Conservation (phyloP, 1,284 basidiomycete species). For the Naganishia liquefaciens region DNA sequence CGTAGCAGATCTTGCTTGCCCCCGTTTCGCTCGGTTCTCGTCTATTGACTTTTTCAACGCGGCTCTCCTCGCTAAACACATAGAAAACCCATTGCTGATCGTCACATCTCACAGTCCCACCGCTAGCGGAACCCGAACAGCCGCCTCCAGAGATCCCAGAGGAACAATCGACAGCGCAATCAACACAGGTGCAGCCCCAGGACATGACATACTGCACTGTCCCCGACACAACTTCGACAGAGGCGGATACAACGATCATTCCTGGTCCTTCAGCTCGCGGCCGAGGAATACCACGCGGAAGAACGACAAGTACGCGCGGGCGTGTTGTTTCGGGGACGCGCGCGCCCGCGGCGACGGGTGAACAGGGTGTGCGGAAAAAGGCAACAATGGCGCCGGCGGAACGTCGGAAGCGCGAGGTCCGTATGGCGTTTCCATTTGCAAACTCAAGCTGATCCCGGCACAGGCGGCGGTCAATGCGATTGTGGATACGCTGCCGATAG, state of each 20-base stretch:
- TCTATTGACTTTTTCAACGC: too few species aligned
- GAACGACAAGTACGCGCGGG: constrained; percentile 16
- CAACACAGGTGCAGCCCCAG: constrained; percentile 13
- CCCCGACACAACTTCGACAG: not conserved
- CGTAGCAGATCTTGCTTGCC: too few species aligned
- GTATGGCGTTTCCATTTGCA: constrained; percentile 27
- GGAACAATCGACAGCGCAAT: not conserved
- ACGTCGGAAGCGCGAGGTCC: constrained; percentile 74
- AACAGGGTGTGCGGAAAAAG: constrained; percentile 3
- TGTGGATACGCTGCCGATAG: constrained; percentile 76
- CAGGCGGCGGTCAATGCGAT: constrained; percentile 65
- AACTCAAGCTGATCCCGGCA: not conserved
- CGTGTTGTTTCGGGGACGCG: constrained; percentile 25
- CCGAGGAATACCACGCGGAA: constrained; percentile 21
- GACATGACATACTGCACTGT: constrained; percentile 17
- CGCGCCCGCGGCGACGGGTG: not conserved
- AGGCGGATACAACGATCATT: constrained; percentile 21
- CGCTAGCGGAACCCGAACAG: not conserved
- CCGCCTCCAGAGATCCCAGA: not conserved
- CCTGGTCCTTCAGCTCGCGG: constrained; percentile 44
- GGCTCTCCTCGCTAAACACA: not conserved
- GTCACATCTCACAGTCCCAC: not conserved
- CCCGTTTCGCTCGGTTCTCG: too few species aligned
- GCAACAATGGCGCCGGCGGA: constrained; percentile 57
- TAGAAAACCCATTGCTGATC: not conserved